Conservation (phyloP, 495 filamentous ascomycete species). For the Pseudotulostoma volvatum region DNA sequence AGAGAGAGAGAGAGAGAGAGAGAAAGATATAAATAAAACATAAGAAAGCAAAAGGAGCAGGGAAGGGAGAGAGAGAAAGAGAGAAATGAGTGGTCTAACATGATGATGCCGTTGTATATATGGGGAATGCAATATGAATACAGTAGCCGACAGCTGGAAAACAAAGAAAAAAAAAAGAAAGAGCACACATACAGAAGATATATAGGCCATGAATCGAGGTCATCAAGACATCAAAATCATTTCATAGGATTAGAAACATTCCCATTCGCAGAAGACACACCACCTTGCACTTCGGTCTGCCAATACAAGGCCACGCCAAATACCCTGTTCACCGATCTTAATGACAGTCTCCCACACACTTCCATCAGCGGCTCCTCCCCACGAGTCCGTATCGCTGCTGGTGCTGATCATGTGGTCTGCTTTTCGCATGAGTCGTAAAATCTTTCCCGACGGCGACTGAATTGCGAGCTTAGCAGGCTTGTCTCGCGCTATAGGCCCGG, state of each 20-base stretch:
- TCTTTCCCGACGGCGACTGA: slow-evolving; percentile 90
- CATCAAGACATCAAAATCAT: no score
- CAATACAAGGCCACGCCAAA: slow-evolving; percentile 85
- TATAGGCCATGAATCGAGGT: no score
- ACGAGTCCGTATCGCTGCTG: slow-evolving; percentile 25
- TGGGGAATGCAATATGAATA: no score
- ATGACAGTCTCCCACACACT: slow-evolving; percentile 96
- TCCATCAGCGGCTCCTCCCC: slow-evolving; percentile 50
- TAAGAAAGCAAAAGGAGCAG: slow-evolving; percentile 3
- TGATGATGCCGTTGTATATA: no score
- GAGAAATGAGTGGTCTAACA: neutral
- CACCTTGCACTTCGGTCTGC: slow-evolving; percentile 90
- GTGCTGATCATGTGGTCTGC: slow-evolving; percentile 47
- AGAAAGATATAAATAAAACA: slow-evolving; percentile 7
- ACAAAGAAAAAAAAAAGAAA: slow-evolving; percentile 5
- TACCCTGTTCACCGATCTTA: slow-evolving; percentile 81
- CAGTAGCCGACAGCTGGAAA: slow-evolving; percentile 1
- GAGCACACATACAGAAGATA: slow-evolving; percentile 1
- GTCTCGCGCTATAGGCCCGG: slow-evolving; percentile 30
- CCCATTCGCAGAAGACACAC: slow-evolving; percentile 98
- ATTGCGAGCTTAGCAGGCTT: slow-evolving; percentile 95
- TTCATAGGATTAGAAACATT: slow-evolving; percentile 35
- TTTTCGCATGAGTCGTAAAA: slow-evolving; percentile 77
- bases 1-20: slow-evolving; percentile 4
- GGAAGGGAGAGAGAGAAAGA: neutral